Evolutionary conservation across 2,329 filamentous ascomycete genomes (phyloP), one percentile per base, ranked within the genome.

Genomic region (Xylariomycetidae sp.): DNA sequence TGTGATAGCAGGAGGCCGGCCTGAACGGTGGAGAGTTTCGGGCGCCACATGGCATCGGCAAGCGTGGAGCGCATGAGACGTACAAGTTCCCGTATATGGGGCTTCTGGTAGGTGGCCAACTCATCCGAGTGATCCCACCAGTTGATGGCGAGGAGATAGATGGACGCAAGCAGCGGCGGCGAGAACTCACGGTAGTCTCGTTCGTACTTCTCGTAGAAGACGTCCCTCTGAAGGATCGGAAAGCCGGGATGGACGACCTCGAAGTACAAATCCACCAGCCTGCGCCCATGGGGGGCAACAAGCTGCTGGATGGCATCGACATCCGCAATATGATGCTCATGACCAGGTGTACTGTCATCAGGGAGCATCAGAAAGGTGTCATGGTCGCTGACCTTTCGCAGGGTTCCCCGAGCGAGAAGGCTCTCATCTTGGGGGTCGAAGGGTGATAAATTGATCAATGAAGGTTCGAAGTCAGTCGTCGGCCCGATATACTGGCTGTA

Each of bases 401-500:
- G 72, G 5, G 73, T 79, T 18, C 78, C 79, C 46, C 78, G 68
- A 25, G 83, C 75, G 37, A 87, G 70, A 15, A 84, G 74, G 52
- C 82, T 88, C 63, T 90, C 85, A 65, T 89, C 85, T 55, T 85
- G 82, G 18, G 80, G 81, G 61, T 90, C 84, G 58, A 89, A 89
- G 5, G 80, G 72, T 15, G 85, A 88, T 15, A 90, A 70, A 49
- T 86, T 85, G 60, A 90, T 86, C 34, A 92, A 70, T n/a, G 82
- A 82, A 12, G 85, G 83, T 56, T 92, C 86, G 54, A 89, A 87
- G 50, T 88, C 84, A 31, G 85, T 88, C 31, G 85, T 90, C 37
- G 83, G 77, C 16, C 86, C 86, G 48, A 92, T 86, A 54, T 90
- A 87, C 61, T 87, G 83, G 62, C 84, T 88, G 58, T 84, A 88